Evolutionary conservation across 2,329 filamentous ascomycete genomes (phyloP), one percentile per base, ranked within the genome.

Genomic region (Venturia asperata): DNA sequence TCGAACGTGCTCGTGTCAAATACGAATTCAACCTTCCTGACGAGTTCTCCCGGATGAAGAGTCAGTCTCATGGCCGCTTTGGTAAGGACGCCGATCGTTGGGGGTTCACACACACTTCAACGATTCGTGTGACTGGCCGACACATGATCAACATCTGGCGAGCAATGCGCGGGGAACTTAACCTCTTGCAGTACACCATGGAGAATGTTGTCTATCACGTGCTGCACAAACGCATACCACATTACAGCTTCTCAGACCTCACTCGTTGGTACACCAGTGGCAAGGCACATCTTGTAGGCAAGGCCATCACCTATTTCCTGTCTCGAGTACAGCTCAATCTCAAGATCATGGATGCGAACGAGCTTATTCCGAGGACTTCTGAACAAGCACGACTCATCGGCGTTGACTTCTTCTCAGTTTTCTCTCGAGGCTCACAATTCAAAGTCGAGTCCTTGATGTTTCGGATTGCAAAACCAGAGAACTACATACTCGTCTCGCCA

Each of bases 391-490:
- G 94, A 13, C 80, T 99, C 13, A 82, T 99, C 3, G 94, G 94
- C 0, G 89, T 97, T 0, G 94, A 99, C 76, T 99, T 99, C 78
- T 96, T 93, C 74, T 96, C 92, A 0, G 94, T 99, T 64, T 94
- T 97, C 72, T 93, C 90, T 6, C 85, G 94, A 64, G 94, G 94
- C 19, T 97, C 92, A 0, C 94, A 99, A 73, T 97, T 95, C 83
- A 99, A 99, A 75, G 94, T 99, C 49, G 94, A 99, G 77, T 97
- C 93, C 1, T 87, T 97, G 70, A 97, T 99, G 94, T 97, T 97
- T 72, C 87, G 94, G 55, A 97, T 99, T 70, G 93, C 94, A 55
- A 99, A 99, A 74, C 92, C 94, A 0, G 94, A 99, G 74, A 96
- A 94, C 70, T 95, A 94, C 71, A 80, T 97, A 9, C 82, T 99